phyloP scores from a whole-genome alignment of 164 flowering plant species.

The Kingdonia uniflora region DNA sequence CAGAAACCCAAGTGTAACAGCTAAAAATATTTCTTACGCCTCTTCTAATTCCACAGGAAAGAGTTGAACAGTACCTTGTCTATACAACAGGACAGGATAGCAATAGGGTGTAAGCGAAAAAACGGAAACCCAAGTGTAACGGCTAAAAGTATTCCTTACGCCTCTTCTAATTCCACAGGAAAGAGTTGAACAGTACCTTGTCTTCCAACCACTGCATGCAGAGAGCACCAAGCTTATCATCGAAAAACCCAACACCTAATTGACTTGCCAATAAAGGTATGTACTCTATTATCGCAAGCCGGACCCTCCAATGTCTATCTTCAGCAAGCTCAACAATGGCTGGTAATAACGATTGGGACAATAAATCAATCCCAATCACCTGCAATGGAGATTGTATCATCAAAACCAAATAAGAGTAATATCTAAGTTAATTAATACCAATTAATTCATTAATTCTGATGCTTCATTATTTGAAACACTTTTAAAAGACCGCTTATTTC shows the following conservation, averaged over 20 bases:
- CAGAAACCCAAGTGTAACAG: no score
- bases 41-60: neutral
- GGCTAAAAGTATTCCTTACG: no score
- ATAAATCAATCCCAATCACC: constrained; percentile 95
- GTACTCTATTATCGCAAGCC: constrained; percentile 90
- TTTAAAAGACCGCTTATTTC: no score
- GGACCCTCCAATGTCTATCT: constrained; percentile 97
- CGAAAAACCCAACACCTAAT: constrained; percentile 89
- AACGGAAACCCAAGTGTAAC: no score
- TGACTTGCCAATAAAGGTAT: constrained; percentile 94
- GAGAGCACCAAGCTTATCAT: constrained; percentile 89
- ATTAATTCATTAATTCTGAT: no score
- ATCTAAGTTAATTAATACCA: no score
- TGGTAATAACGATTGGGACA: constrained; percentile 84
- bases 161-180: neutral
- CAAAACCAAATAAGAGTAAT: neutral
- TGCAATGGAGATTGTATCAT: constrained; percentile 19
- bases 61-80: constrained; percentile 46
- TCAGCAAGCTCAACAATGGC: constrained; percentile 99
- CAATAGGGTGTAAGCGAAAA: no score
- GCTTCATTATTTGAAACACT: no score
- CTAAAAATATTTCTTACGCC: no score
- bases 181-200: constrained; percentile 35
- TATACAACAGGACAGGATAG: no score
- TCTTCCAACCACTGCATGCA: constrained; percentile 87